Base-by-base conservation (phyloP, 495 filamentous ascomycete genomes). In the Annulohypoxylon moriforme region DNA sequence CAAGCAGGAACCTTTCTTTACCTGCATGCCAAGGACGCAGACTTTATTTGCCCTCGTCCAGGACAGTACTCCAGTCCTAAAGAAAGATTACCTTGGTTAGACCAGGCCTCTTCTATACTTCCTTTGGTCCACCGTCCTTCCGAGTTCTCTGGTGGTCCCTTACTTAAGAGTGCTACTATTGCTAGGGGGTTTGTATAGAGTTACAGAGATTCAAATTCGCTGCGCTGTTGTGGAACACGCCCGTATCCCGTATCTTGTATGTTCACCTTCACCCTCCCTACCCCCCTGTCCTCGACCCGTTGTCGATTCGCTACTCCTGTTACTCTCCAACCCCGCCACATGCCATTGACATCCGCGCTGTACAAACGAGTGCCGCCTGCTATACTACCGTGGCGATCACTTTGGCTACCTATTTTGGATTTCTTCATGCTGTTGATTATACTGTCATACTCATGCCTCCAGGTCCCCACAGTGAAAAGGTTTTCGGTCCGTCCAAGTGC, bases 401-500 rank as follows among this genome's bases (percentile, higher is more conserved):
- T 76, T 76, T 72, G 74, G 80, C 69, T 72, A 71, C 75, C 68
- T 73, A 72, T 76, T 80, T 81, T 76, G 79, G 79, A 76, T 68
- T 79, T 75, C 72, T 72, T 81, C 75, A 81, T 84, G 81, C 80
- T 81, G 73, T 78, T 73, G 71, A 77, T 64, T 70, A 74, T 64
- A 76, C 74, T 77, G 75, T 82, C 76, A 83, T 83, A 78, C 80
- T 81, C 76, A 79, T 82, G 76, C 78, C 72, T 76, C 74, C 79
- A 74, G 79, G 76, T 80, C 81, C 75, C 79, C 78, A 81, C 75
- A 82, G 63, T 72, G 69, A 81, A 81, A 72, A 78, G 68, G 70
- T 71, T 79, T 77, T 79, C 81, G 81, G 80, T 78, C 79, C 78
- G 81, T 79, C 75, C 76, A 80, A 81, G 78, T 81, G 78, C 80